These are phyloP conservation scores for Beauveria asiatica DNA, from an alignment of 2,329 filamentous ascomycete species.

Conservation along the genomic window DNA sequence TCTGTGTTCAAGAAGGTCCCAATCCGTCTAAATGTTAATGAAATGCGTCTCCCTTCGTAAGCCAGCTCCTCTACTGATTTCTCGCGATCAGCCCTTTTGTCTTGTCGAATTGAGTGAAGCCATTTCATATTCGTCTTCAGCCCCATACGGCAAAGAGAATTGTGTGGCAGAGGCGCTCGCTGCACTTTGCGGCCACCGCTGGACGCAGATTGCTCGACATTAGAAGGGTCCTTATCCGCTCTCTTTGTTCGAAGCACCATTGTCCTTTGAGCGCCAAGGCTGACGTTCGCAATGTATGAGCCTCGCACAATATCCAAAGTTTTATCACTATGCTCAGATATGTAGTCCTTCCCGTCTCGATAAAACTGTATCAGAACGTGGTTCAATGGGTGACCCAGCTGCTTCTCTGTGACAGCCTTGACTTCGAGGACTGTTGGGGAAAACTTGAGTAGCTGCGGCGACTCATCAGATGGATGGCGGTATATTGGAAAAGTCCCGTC, in stretches of 20 bases:
- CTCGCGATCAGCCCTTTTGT: conserved; percentile 63
- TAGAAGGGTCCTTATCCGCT: conserved; percentile 31
- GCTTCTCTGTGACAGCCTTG: conserved; percentile 57
- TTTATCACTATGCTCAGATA: conserved; percentile 95
- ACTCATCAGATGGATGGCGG: conserved; percentile 85
- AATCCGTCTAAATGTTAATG: conserved; percentile 83
- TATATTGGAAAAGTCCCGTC: conserved; percentile 83
- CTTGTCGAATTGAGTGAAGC: conserved; percentile 86
- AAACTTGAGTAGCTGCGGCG: conserved; percentile 68
- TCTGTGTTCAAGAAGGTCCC: conserved; percentile 69
- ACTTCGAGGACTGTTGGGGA: conserved; percentile 64
- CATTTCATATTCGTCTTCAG: conserved; percentile 73
- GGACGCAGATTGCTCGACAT: conserved; percentile 10
- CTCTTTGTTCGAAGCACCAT: conserved; percentile 88
- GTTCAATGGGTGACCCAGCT: conserved; percentile 74
- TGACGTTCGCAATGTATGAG: conserved; percentile 86
- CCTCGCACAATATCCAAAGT: conserved; percentile 78
- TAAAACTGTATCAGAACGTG: conserved; percentile 92
- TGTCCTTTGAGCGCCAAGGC: conserved; percentile 80
- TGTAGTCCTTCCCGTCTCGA: conserved; percentile 80
- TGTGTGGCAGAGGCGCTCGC: conserved; percentile 71
- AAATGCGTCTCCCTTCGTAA: conserved; percentile 71
- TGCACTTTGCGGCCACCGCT: conserved; percentile 46
- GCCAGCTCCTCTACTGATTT: conserved; percentile 64
- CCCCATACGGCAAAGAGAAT: conserved; percentile 80